A percentile compares a stretch with the other conserved stretches of the same genome.
Evolutionary conservation across 192 early-diverging fungal genomes (phyloP).

Genomic region (Coemansia sp.): DNA sequence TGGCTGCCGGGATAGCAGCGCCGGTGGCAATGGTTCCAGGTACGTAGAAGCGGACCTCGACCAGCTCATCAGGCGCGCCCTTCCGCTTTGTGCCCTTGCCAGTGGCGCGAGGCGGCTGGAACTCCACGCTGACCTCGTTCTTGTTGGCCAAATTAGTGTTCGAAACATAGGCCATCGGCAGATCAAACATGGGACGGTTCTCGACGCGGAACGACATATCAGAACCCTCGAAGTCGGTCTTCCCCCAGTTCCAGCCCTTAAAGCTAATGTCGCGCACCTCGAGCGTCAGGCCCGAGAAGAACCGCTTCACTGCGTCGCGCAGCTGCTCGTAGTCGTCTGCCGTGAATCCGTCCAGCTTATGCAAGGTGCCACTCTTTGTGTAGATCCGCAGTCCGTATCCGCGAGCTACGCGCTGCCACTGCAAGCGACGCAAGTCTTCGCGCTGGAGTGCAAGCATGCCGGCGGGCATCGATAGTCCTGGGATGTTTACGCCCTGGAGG

Average conservation of each 20-base stretch:
- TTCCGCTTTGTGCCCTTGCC: slow-evolving; percentile 59
- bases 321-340: slow-evolving; percentile 83
- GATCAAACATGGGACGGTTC: slow-evolving; percentile 82
- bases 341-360: slow-evolving; percentile 89
- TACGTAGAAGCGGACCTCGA: slow-evolving; percentile 91
- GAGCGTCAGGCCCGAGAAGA: slow-evolving; percentile 72
- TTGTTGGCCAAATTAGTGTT: slow-evolving; percentile 82
- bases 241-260: slow-evolving; percentile 98
- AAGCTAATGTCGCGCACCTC: slow-evolving; percentile 84
- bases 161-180: slow-evolving; percentile 84
- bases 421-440: slow-evolving; percentile 69
- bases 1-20: slow-evolving; percentile 23
- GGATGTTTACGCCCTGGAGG: slow-evolving; percentile 32
- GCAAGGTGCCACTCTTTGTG: slow-evolving; percentile 68
- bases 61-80: slow-evolving; percentile 71
- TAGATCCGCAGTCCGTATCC: slow-evolving; percentile 81
- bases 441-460: slow-evolving; percentile 52
- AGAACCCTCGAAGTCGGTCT: slow-evolving; percentile 76
- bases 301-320: slow-evolving; percentile 63
- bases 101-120: slow-evolving; percentile 62
- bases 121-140: slow-evolving; percentile 92
- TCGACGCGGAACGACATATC: slow-evolving; percentile 81
- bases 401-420: slow-evolving; percentile 83
- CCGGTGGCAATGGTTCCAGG: slow-evolving; percentile 72
- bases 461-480: slow-evolving; percentile 25